Conservation (phyloP, 805 yeast species). For the Kodamaea fukazawae region DNA sequence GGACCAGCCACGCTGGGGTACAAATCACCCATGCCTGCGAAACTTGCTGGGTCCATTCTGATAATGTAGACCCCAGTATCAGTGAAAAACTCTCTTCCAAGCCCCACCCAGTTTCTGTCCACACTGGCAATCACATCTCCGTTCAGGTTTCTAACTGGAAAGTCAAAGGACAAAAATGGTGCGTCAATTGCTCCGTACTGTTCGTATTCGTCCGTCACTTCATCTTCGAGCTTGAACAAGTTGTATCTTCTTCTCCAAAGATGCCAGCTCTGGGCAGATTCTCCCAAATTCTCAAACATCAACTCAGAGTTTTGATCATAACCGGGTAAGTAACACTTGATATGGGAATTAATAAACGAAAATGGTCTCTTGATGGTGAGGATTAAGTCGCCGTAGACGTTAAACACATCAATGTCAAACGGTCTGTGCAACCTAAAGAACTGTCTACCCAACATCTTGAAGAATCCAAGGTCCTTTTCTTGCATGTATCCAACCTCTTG, state of each 20-base stretch:
- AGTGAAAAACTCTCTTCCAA: slow-evolving; percentile 88
- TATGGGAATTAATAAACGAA: slow-evolving; percentile 84
- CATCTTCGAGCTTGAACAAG: slow-evolving; percentile 54
- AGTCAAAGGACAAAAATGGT: slow-evolving; percentile 81
- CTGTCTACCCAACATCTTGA: slow-evolving; percentile 76
- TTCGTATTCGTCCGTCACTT: slow-evolving; percentile 44
- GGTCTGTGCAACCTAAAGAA: slow-evolving; percentile 85
- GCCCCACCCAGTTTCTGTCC: slow-evolving; percentile 92
- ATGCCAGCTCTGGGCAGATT: slow-evolving; percentile 91
- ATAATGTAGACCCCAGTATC: slow-evolving; percentile 92
- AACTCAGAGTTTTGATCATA: slow-evolving; percentile 32
- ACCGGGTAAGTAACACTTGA: slow-evolving; percentile 67
- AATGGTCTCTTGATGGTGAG: slow-evolving; percentile 78
- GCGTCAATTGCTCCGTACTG: slow-evolving; percentile 91
- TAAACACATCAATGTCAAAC: slow-evolving; percentile 68
- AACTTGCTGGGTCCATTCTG: slow-evolving; percentile 74
- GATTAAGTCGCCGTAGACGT: slow-evolving; percentile 56
- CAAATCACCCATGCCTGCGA: slow-evolving; percentile 52
- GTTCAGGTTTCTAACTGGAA: slow-evolving; percentile 63
- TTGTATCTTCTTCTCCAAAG: slow-evolving; percentile 88
- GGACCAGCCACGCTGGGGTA: slow-evolving; percentile 52
- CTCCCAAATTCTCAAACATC: slow-evolving; percentile 63
- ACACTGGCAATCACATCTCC: slow-evolving; percentile 69
- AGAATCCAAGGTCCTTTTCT: slow-evolving; percentile 73
- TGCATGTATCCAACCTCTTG: slow-evolving; percentile 73